A percentile compares a stretch with the other conserved stretches of the same genome.
These are phyloP conservation scores for Tuber indicum DNA, from an alignment of 495 filamentous ascomycete species.

Conservation along the genomic window DNA sequence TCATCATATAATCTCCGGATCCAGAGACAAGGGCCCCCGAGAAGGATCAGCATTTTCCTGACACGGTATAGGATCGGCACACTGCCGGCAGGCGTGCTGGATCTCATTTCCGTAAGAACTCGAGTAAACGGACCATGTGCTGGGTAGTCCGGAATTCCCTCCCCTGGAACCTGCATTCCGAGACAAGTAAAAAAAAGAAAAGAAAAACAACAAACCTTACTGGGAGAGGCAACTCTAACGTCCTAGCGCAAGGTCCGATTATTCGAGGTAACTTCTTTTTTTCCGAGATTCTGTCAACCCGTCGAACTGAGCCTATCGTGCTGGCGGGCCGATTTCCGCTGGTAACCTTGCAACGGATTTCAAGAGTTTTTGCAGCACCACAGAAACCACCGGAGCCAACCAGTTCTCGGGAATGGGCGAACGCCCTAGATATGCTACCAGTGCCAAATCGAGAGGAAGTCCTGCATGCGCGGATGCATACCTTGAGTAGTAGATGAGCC, in stretches of 20 bases:
- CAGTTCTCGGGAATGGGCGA: neutral
- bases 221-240: neutral
- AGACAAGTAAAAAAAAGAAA: too few relatives aligned
- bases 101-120: neutral
- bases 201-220: neutral
- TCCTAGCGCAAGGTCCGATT: neutral
- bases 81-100: neutral
- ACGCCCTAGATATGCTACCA: too few relatives aligned
- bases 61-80: neutral
- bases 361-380: neutral
- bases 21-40: neutral
- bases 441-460: too few relatives aligned
- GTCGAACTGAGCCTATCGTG: neutral
- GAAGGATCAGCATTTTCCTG: neutral
- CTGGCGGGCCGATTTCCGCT: neutral
- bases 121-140: neutral
- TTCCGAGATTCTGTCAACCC: neutral
- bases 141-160: neutral
- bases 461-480: neutral
- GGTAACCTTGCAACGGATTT: neutral
- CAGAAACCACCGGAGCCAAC: neutral
- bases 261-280: neutral
- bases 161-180: neutral
- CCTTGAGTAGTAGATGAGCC: neutral
- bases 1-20: neutral